Evolutionary conservation across 768 basidiomycete species (phyloP), one percentile per base, ranked within the genome.

Genomic region (Boletus subcaerulescens): DNA sequence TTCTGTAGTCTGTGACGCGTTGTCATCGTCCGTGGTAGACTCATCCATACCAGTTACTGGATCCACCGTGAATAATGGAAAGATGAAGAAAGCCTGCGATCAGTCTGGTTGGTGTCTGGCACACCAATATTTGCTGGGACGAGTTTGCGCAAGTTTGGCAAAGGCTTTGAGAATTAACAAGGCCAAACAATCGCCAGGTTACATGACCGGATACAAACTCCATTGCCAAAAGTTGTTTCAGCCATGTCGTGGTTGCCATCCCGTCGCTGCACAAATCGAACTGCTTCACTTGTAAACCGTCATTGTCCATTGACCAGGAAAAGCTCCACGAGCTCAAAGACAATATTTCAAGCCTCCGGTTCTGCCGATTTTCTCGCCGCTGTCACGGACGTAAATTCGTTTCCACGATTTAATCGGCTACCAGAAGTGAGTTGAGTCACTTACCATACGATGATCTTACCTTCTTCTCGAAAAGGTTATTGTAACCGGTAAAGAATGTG

Each of bases 1-100:
- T 71, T 92, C 90, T 4, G 90, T 92, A 1, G 89, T 89, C 62
- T 92, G 89, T 6, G 89, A 92, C 2, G 85, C 85, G 31, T 81
- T 84, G 61, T 91, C 80, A 47, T 81, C 79, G 54, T 80, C 79
- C 5, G 78, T 77, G 0, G 78, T 76, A 2, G 78, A 78, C 50
- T 80, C 78, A 29, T 80, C 78, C 53, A 63, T 59, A 11, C 50
- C 62, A 15, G 64, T 61, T 13, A 45, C 55, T 9, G 63, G 60
- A 18, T 68, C 65, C 57, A 63, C 68, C 26, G 17, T 53, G 35
- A n/a, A 29, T 29, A 51, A 29, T 14, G 9, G 22, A 11, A 20
- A 22, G 33, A 26, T 3, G 15, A 33, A 10, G 15, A 32, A 20
- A 20, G 15, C 12, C 15, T n/a, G 20, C 5, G 35, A 51, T 51